Conservation (phyloP, 306 rosid genomes). For the Fragaria vesca region DNA sequence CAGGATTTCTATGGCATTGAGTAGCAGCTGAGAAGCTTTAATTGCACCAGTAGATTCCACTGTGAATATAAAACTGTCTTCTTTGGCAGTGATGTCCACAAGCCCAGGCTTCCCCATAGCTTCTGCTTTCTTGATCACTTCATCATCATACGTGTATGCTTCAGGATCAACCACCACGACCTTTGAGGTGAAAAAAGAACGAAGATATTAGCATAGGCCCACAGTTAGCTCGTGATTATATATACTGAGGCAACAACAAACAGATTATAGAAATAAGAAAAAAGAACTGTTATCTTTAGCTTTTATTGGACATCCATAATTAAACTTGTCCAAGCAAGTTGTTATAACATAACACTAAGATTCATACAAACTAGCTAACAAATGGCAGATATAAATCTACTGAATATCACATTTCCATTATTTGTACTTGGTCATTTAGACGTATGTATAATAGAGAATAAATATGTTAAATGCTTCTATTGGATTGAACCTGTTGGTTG, state of each 20-base stretch:
- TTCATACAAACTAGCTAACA: neutral
- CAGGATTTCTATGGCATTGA: conserved; percentile 90
- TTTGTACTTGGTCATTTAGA: neutral
- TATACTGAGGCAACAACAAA: neutral
- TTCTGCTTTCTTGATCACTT: conserved; percentile 91
- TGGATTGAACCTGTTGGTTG: neutral
- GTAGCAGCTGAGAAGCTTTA: conserved; percentile 77
- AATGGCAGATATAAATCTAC: neutral
- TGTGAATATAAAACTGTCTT: conserved; percentile 87
- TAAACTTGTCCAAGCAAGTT: neutral
- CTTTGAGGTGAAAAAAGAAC: conserved; percentile 25
- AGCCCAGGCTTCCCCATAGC: conserved; percentile 97
- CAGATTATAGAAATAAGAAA: neutral
- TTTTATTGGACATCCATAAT: neutral
- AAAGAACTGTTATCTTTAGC: neutral
- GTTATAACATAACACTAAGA: neutral
- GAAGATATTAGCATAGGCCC: neutral
- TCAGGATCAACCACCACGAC: conserved; percentile 72
- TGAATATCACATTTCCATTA: neutral
- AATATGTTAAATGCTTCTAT: neutral
- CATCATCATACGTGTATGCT: conserved; percentile 90
- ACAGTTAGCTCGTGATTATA: neutral
- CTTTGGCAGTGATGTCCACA: conserved; percentile 77
- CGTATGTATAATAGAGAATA: neutral
- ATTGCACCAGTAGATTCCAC: conserved; percentile 93